Conservation (phyloP, 306 rosid species). For the Mimosa pudica region DNA sequence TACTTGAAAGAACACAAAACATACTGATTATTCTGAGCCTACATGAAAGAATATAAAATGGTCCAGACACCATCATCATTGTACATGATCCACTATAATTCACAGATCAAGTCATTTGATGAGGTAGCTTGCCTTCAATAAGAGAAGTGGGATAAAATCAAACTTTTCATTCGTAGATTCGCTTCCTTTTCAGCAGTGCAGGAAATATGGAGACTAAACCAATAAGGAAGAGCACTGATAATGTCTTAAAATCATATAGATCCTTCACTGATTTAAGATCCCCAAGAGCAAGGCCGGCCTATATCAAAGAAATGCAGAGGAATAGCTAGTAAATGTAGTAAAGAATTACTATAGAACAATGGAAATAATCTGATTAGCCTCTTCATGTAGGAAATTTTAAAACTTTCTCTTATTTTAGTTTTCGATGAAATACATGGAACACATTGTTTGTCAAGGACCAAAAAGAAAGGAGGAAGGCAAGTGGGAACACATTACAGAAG, state of each 20-base stretch:
- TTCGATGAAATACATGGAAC: background rate
- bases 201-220: constrained; percentile 79
- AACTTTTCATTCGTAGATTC: constrained; percentile 71
- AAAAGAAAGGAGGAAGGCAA: background rate
- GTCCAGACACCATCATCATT: constrained; percentile 37
- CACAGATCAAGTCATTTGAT: constrained; percentile 23
- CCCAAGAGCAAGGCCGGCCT: constrained; percentile 99
- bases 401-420: background rate
- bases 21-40: background rate
- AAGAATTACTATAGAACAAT: background rate
- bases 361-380: constrained; percentile 11
- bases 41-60: constrained; percentile 14
- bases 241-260: constrained; percentile 84
- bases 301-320: constrained; percentile 22
- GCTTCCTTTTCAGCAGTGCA: constrained; percentile 82
- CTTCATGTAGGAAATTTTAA: background rate
- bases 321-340: constrained; percentile 9
- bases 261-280: constrained; percentile 92
- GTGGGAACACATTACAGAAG: background rate
- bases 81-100: constrained; percentile 17
- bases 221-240: constrained; percentile 83
- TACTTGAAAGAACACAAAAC: background rate
- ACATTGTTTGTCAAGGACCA: background rate
- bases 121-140: constrained; percentile 27
- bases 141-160: constrained; percentile 1